Evolutionary conservation across 2,329 filamentous ascomycete species (phyloP).

Genomic region (Ascochyta koolunga): DNA sequence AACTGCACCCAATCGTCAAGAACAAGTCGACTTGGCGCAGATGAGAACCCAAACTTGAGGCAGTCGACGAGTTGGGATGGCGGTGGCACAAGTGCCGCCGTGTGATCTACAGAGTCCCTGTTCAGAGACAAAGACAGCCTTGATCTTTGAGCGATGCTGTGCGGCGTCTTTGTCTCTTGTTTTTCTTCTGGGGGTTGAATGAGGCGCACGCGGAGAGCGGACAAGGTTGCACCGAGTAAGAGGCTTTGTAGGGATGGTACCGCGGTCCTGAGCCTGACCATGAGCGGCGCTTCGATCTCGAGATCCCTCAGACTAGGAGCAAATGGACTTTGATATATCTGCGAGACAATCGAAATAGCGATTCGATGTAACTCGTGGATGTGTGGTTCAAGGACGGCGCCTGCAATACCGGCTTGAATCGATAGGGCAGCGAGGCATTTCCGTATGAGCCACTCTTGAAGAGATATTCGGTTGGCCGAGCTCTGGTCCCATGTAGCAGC

Average conservation of each 20-base stretch:
- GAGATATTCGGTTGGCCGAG: slow-evolving; percentile 53
- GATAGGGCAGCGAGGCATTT: slow-evolving; percentile 69
- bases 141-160: slow-evolving; percentile 33
- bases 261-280: slow-evolving; percentile 67
- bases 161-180: slow-evolving; percentile 28
- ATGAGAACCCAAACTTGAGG: slow-evolving; percentile 79
- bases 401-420: slow-evolving; percentile 45
- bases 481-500: slow-evolving; percentile 57
- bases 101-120: slow-evolving; percentile 38
- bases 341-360: slow-evolving; percentile 68
- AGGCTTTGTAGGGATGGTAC: slow-evolving; percentile 74
- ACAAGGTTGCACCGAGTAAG: slow-evolving; percentile 78
- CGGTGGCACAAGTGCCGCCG: slow-evolving; percentile 51
- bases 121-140: slow-evolving; percentile 39
- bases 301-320: slow-evolving; percentile 64
- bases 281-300: slow-evolving; percentile 72
- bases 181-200: slow-evolving; percentile 35
- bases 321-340: slow-evolving; percentile 70
- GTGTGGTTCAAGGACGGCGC: slow-evolving; percentile 47
- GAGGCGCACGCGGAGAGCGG: slow-evolving; percentile 68
- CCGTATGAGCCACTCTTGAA: slow-evolving; percentile 72
- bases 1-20: slow-evolving; percentile 93
- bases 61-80: slow-evolving; percentile 82
- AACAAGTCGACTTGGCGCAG: slow-evolving; percentile 73
- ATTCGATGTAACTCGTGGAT: slow-evolving; percentile 72